phyloP scores from a whole-genome alignment of 306 rosid genomes.

The Gynostemma pentaphyllum region DNA sequence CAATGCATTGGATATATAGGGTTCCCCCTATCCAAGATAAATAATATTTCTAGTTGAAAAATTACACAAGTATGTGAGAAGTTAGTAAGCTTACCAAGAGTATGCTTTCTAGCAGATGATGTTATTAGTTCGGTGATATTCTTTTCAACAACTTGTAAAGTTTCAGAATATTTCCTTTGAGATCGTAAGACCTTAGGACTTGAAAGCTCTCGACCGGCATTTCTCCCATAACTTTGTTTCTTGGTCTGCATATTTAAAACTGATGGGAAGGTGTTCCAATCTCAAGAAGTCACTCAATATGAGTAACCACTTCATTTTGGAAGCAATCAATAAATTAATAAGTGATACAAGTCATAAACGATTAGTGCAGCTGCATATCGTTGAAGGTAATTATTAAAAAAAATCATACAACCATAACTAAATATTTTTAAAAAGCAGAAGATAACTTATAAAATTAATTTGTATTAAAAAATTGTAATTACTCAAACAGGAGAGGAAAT shows the following conservation, averaged over 20 bases:
- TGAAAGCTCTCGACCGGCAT: constrained; percentile 32
- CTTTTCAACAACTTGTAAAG: constrained; percentile 37
- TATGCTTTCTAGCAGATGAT: constrained; percentile 65
- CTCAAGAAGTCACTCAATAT: constrained; percentile 1
- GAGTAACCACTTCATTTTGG: constrained; percentile 11
- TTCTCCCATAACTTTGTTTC: constrained; percentile 47
- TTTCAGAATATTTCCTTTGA: constrained; percentile 48
- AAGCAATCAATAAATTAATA: constrained; percentile 11
- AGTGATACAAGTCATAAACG: constrained; percentile 11
- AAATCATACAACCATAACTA: neutral
- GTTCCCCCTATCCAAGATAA: neutral
- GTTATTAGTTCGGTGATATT: constrained; percentile 55
- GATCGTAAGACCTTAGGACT: constrained; percentile 54
- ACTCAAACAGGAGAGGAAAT: neutral
- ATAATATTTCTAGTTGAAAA: neutral
- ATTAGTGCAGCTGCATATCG: neutral
- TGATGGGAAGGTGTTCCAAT: constrained; percentile 3
- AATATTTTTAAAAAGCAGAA: neutral
- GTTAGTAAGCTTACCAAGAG: constrained; percentile 33
- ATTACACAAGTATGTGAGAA: neutral
- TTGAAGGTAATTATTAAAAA: neutral
- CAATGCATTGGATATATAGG: neutral
- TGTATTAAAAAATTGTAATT: neutral
- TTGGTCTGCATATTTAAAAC: constrained; percentile 57
- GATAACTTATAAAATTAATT: neutral